Conservation (phyloP, 2,329 filamentous ascomycete species). For the Phoma herbarum region DNA sequence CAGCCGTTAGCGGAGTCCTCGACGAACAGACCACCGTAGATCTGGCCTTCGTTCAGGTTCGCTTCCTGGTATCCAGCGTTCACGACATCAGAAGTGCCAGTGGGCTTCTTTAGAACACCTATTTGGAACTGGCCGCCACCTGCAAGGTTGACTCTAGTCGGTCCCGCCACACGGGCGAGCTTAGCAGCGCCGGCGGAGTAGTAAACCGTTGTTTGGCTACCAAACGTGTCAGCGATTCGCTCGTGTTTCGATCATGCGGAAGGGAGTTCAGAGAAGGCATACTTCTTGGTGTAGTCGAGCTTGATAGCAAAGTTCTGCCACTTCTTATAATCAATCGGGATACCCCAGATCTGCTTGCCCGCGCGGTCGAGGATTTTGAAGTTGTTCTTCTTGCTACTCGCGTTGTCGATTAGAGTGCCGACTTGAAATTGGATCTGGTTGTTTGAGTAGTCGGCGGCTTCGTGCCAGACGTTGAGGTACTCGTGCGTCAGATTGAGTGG, state of each 20-base stretch:
- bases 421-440: conserved; percentile 62
- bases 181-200: conserved; percentile 61
- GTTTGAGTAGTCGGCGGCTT: conserved; percentile 51
- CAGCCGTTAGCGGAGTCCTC: conserved; percentile 50
- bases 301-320: conserved; percentile 71
- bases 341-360: conserved; percentile 57
- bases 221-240: background rate
- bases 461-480: conserved; percentile 61
- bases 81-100: conserved; percentile 53
- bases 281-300: conserved; percentile 66
- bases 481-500: conserved; percentile 68
- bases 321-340: conserved; percentile 59
- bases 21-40: conserved; percentile 52
- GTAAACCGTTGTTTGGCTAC: conserved; percentile 65
- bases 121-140: conserved; percentile 70
- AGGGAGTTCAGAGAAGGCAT: conserved; percentile 31
- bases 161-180: conserved; percentile 59
- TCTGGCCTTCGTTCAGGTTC: conserved; percentile 51
- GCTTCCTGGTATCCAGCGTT: conserved; percentile 48
- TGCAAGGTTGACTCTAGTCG: conserved; percentile 60
- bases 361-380: conserved; percentile 53
- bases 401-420: conserved; percentile 60
- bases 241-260: background rate
- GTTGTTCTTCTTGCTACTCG: conserved; percentile 57
- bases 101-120: conserved; percentile 69